Evolutionary conservation across 495 filamentous ascomycete species (phyloP), one percentile per base, ranked within the genome.

Genomic region (Penicillium antarcticum): DNA sequence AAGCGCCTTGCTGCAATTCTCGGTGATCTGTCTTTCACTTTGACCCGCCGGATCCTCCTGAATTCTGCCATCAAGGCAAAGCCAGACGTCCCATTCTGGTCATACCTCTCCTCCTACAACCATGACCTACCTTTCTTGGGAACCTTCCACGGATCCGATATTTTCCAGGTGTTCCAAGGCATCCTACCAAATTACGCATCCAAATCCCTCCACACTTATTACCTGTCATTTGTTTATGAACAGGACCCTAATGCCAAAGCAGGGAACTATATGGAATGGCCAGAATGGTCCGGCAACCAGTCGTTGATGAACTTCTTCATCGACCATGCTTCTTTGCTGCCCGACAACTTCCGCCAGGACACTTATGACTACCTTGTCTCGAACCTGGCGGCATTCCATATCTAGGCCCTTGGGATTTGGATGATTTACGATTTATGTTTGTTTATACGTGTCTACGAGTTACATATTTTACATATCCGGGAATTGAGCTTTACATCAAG

Each of bases 1-100:
- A 92, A 91, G 64, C 84, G 86, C 3, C 71, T 89, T 0, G 83
- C 87, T 1, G 86, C 87, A n/a, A 83, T 91, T 40, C 72, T 90
- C 0, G 87, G 87, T 21, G 87, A 91, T 53, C 58, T 84, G 1
- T 77, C 78, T 18, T 88, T 87, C 57, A 89, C 81, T 1, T 69
- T 88, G 1, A 80, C 78, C 1, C 79, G 87, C 1, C 78, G 87
- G 10, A 46, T 68, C 1, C 81, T 85, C 61, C 73, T 90, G 31
- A 60, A 74, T 8, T 31, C 43, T 1, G 60, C 77, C 2, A 40
- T 45, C 0, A 35, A 69, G 3, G 71, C 66, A 19, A 78, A 80
- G 24, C 81, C 84, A 0, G 48, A 71, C 24, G 79, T 88, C 2
- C 80, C 80, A 0, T 68, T 68, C 12, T 91, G 87, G 86, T 88